Base-by-base conservation (phyloP, 768 basidiomycete genomes). In the Kondoa subrosea region DNA sequence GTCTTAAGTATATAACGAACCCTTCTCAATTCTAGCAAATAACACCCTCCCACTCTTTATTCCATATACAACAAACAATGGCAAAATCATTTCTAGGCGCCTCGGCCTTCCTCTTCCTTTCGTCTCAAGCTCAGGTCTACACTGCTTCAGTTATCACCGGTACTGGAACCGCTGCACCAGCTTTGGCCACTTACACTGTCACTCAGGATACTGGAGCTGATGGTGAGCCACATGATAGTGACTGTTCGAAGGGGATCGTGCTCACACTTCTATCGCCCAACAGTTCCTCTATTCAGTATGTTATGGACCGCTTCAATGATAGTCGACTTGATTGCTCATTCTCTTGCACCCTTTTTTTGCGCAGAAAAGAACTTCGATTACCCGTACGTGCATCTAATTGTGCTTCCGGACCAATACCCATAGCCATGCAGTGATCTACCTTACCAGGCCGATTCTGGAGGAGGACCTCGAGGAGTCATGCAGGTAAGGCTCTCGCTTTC, bases 361-460 rank as follows among this genome's bases (percentile, higher is more conserved):
- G 58, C 58, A 4, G 26, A 25, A 30, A 59, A 59, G 31, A 4
- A 25, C 58, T 59, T 59, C 58, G n/a, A 4, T 30, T 59, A 59
- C 58, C 8, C 25, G 4, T 56, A 56, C 56, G 15, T 56, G 56
- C 56, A 15, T 56, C n/a, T n/a, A n/a, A n/a, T 56, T 15, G 56
- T 56, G 56, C 56, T 15, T 56, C 25, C 25, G 56, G 25, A 56
- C 15, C 56, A 15, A 25, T 56, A 15, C 25, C 56, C 56, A 15
- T 56, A 56, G 15, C 56, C 15, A 31, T 4, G 30, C 8, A 25
- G 8, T 12, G n/a, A 60, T 25, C 30, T 69, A 16, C 68, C 68
- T 4, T 67, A 69, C 34, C 50, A 66, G 12, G 69, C 69, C 57
- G 69, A 69, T 56, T 61, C 58, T 60, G 69, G 69, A n/a, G 66